A percentile compares a stretch with the other conserved stretches of the same genome.
phyloP scores from a whole-genome alignment of 2,329 filamentous ascomycete genomes.

The Colletotrichum horii region DNA sequence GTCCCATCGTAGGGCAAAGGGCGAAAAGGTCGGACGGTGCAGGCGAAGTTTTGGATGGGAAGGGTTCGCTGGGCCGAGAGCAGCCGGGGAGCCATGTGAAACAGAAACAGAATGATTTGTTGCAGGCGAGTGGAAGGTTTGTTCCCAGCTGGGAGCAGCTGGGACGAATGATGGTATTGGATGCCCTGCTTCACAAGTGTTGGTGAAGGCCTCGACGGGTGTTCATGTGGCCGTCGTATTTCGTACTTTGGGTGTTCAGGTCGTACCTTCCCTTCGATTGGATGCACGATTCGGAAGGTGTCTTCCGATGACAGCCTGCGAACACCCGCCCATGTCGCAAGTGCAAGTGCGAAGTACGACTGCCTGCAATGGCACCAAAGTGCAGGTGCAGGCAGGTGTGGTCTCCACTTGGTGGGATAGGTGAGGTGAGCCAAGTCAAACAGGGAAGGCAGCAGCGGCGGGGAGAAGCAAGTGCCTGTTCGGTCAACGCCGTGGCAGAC shows the following conservation, averaged over 20 bases:
- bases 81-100: background rate
- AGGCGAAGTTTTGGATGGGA: background rate
- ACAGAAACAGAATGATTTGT: conserved; percentile 1
- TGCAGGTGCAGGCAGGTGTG: background rate
- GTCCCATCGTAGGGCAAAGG: background rate
- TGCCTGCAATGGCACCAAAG: background rate
- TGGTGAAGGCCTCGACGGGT: background rate
- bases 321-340: background rate
- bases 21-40: background rate
- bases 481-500: background rate
- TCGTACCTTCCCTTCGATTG: background rate
- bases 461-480: background rate
- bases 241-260: background rate
- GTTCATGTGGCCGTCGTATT: background rate
- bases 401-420: background rate
- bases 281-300: background rate
- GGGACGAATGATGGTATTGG: background rate
- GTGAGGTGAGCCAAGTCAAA: background rate
- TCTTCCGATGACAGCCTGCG: background rate
- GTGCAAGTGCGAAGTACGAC: background rate
- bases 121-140: background rate
- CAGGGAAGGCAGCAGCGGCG: background rate
- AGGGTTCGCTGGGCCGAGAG: background rate
- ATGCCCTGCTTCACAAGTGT: background rate
- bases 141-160: background rate